Evolutionary conservation across 495 filamentous ascomycete genomes (phyloP).

Genomic region (Staphylotrichum longicolle): DNA sequence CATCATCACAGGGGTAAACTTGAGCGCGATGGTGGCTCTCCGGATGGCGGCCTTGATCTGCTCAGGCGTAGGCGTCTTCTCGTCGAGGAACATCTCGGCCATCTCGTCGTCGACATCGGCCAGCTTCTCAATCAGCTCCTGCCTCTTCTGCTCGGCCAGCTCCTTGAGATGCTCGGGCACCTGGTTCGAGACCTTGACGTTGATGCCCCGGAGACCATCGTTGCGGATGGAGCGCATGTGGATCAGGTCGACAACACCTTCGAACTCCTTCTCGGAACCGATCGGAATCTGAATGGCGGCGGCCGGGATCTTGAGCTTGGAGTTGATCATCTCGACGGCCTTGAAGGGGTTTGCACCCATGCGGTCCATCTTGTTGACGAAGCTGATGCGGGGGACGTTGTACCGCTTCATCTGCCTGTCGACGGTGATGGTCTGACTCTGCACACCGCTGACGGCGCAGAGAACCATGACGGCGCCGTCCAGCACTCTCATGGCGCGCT

Average conservation of each 20-base stretch:
- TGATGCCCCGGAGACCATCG: slow-evolving; percentile 72
- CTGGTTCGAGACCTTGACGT: slow-evolving; percentile 67
- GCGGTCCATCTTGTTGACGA: slow-evolving; percentile 99
- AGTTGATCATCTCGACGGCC: slow-evolving; percentile 94
- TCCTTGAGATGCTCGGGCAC: slow-evolving; percentile 75
- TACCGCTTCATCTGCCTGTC: slow-evolving; percentile 98
- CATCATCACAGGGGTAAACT: slow-evolving; percentile 96
- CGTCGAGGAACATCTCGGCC: slow-evolving; percentile 91
- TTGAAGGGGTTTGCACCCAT: slow-evolving; percentile 99
- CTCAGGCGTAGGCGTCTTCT: slow-evolving; percentile 66
- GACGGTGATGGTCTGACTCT: slow-evolving; percentile 97
- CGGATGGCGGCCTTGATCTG: slow-evolving; percentile 92
- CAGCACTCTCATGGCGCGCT: slow-evolving; percentile 90
- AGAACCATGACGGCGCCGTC: slow-evolving; percentile 99
- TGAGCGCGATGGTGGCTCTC: slow-evolving; percentile 77
- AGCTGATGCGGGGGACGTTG: slow-evolving; percentile 91
- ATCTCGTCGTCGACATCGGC: slow-evolving; percentile 99
- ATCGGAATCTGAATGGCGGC: slow-evolving; percentile 96
- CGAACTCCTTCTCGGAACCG: slow-evolving; percentile 85
- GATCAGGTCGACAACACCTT: slow-evolving; percentile 92
- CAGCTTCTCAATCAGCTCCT: slow-evolving; percentile 86
- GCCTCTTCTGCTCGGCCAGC: slow-evolving; percentile 73
- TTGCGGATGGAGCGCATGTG: slow-evolving; percentile 92
- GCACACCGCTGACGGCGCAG: slow-evolving; percentile 95
- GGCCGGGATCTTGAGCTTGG: slow-evolving; percentile 86